A percentile compares a stretch with the other conserved stretches of the same genome.
Evolutionary conservation across 2,329 filamentous ascomycete species (phyloP).

Genomic region (Penicillium brevicompactum): DNA sequence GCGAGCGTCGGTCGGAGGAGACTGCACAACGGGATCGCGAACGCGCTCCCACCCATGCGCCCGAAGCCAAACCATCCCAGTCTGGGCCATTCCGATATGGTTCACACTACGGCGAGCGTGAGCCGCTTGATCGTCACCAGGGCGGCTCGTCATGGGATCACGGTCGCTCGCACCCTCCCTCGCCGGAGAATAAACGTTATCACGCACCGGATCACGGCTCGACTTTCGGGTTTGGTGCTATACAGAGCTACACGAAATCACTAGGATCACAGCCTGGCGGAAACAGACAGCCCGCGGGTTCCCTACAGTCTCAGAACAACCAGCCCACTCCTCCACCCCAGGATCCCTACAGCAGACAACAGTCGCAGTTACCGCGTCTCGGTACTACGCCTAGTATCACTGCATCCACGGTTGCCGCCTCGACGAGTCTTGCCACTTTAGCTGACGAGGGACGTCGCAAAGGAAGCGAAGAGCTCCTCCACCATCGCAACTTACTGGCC

Average conservation of each 20-base stretch:
- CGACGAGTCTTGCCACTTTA: slow-evolving; percentile 27
- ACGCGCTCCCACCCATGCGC: slow-evolving; percentile 29
- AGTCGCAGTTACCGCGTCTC: slow-evolving; percentile 36
- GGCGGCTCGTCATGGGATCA: slow-evolving; percentile 38
- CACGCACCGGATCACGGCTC: slow-evolving; percentile 32
- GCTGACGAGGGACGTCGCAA: slow-evolving; percentile 46
- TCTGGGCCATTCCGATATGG: slow-evolving; percentile 31
- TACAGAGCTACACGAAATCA: slow-evolving; percentile 46
- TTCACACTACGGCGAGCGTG: slow-evolving; percentile 36
- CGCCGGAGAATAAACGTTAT: slow-evolving; percentile 42
- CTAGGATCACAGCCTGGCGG: slow-evolving; percentile 42
- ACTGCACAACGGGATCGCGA: slow-evolving; percentile 38
- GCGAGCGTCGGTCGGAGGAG: slow-evolving; percentile 40
- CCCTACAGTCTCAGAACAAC: slow-evolving; percentile 36
- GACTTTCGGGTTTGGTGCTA: slow-evolving; percentile 42
- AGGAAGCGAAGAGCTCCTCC: slow-evolving; percentile 58
- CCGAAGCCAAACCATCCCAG: slow-evolving; percentile 32
- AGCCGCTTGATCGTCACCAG: slow-evolving; percentile 31
- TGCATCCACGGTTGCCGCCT: slow-evolving; percentile 30
- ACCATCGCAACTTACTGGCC: slow-evolving; percentile 70
- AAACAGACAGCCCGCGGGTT: slow-evolving; percentile 34
- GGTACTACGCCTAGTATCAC: slow-evolving; percentile 31
- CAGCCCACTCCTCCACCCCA: slow-evolving; percentile 37
- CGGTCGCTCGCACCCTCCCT: slow-evolving; percentile 39
- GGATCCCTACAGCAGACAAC: slow-evolving; percentile 35